A percentile compares a stretch with the other conserved stretches of the same genome.
Conservation (phyloP, 495 filamentous ascomycete species). For the Hypoxylon rickii region DNA sequence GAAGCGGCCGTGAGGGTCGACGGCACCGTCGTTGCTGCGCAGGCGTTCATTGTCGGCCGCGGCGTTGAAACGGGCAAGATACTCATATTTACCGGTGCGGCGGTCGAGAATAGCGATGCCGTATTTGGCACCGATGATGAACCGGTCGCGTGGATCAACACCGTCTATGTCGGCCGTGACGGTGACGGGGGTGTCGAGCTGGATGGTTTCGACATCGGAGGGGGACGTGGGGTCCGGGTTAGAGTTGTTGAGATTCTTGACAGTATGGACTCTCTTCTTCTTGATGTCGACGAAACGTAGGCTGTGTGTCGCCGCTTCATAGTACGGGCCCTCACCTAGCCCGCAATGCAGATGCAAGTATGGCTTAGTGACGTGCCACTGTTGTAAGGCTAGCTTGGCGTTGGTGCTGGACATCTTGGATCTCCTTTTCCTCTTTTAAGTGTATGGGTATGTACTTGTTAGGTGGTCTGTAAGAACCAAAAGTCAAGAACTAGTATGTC, state of each 20-base stretch:
- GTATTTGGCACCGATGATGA: conserved; percentile 79
- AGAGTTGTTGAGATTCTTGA: conserved; percentile 61
- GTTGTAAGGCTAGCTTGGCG: conserved; percentile 36
- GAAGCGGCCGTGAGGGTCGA: conserved; percentile 80
- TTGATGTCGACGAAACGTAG: conserved; percentile 92
- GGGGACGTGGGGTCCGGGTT: conserved; percentile 57
- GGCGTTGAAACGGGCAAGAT: conserved; percentile 48
- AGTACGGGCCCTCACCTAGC: conserved; percentile 84
- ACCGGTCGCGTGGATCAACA: conserved; percentile 61
- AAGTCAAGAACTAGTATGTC: no score
- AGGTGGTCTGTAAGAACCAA: no score
- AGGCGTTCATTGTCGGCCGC: conserved; percentile 53
- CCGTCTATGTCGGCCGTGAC: conserved; percentile 84
- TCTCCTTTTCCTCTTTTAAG: neutral
- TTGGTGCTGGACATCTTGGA: conserved; percentile 2
- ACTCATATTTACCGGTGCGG: conserved; percentile 57
- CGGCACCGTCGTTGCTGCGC: conserved; percentile 79
- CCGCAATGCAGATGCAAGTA: conserved; percentile 74
- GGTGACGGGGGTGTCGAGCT: conserved; percentile 71
- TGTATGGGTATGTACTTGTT: neutral
- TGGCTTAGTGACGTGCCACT: conserved; percentile 62
- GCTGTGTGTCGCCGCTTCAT: conserved; percentile 67
- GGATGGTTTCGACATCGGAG: conserved; percentile 58
- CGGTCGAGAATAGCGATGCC: conserved; percentile 78
- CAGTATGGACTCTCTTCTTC: conserved; percentile 71